Base-by-base conservation (phyloP, 768 basidiomycete genomes). In the Lactifluus piperatus region DNA sequence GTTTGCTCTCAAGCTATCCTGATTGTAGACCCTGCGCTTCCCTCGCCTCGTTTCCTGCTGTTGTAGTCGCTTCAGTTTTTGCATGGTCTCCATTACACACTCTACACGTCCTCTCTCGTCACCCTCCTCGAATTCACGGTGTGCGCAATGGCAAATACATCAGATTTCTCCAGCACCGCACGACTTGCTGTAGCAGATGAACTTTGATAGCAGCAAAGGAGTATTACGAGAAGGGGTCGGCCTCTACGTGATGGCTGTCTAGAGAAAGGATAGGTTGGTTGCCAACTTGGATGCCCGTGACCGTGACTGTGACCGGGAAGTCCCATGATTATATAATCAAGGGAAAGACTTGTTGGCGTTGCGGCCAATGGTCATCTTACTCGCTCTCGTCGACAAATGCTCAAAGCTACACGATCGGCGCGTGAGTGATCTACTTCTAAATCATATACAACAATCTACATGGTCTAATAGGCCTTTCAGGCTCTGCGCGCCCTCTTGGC, bases 401-500 rank as follows among this genome's bases (percentile, higher is more conserved):
- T 64, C 55, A 57, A 57, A 54, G 43, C 56, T 36, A 36, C 52
- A 22, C 50, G 60, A 51, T 37, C 56, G 14, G 56, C 60, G 36
- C 60, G 63, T 64, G 43, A 62, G 63, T 64, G 11, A 29, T n/a
- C 22, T 26, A 32, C 10, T 26, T 5, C 6, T 24, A 46, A 9
- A 6, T 36, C 41, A 7, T 39, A 26, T n/a, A n/a, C n/a, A 41
- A 8, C 18, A 0, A 14, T 36, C 46, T 27, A 14, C 26, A 9
- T 30, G 14, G 22, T 29, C 22, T 53, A 29, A 45, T n/a, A 9
- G 3, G 16, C 4, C 45, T 41, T 24, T 16, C 6, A 60, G 49
- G 53, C 32, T 49, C 60, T 22, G 30, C 37, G 29, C 64, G 65
- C 53, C 52, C 53, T 43, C 41, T 66, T 30, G 51, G 66, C 29